A percentile compares a stretch with the other conserved stretches of the same genome.
These are phyloP conservation scores for Kluyveromyces wickerhamii DNA, from an alignment of 805 yeast species.

Conservation along the genomic window DNA sequence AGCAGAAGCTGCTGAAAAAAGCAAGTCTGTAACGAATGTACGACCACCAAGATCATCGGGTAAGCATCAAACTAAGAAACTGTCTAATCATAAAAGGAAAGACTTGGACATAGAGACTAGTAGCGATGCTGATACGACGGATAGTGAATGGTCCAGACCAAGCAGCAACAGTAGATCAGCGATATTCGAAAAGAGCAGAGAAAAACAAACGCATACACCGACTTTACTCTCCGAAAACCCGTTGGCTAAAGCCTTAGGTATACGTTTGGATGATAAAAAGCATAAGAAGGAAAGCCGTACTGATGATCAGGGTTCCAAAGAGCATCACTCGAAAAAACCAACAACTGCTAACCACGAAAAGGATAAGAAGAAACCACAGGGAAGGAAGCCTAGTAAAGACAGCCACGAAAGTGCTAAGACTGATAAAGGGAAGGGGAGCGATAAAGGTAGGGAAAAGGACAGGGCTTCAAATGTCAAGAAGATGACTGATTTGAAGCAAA, in stretches of 20 bases:
- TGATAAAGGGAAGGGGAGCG: neutral
- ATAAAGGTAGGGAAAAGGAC: neutral
- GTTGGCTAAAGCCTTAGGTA: conserved; percentile 2
- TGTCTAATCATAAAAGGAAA: neutral
- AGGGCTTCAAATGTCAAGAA: conserved; percentile 6
- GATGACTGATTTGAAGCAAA: conserved; percentile 9
- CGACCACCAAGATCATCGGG: conserved; percentile 2
- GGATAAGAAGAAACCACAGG: conserved; percentile 2
- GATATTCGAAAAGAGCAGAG: conserved; percentile 7
- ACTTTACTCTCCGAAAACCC: neutral
- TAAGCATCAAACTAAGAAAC: neutral
- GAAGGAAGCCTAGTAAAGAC: too few species aligned
- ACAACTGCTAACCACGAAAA: conserved; percentile 1
- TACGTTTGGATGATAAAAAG: conserved; percentile 1
- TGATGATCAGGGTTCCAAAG: too few species aligned
- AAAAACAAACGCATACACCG: neutral
- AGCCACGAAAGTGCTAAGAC: neutral
- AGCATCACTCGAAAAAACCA: too few species aligned
- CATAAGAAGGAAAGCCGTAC: too few species aligned
- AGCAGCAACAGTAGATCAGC: conserved; percentile 6
- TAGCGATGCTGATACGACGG: conserved; percentile 1
- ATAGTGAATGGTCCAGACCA: conserved; percentile 9
- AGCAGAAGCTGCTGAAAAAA: conserved; percentile 9
- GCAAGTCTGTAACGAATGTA: neutral
- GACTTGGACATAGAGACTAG: neutral